Evolutionary conservation across 2,329 filamentous ascomycete species (phyloP), one percentile per base, ranked within the genome.

Genomic region (Penicillium sclerotiorum): DNA sequence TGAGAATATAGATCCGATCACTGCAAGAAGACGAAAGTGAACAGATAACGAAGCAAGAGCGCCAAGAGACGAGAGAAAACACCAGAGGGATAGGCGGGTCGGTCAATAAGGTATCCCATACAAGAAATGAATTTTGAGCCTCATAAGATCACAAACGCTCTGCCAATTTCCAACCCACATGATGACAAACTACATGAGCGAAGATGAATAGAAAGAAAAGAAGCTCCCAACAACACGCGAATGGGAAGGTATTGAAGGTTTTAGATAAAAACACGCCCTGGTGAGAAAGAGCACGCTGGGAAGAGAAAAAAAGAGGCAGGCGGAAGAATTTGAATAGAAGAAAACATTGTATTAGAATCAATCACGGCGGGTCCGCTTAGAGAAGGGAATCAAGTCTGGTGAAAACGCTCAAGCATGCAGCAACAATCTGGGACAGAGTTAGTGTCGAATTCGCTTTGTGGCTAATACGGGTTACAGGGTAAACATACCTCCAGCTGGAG

Each of bases 351-450:
- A 62, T 61, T 60, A 59, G 44, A 35, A 50, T 47, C 52, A 52
- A 41, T 57, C 36, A 52, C 48, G 45, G 52, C 60, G 57, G 32
- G 50, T 50, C 54, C 48, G 54, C 49, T 64, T 75, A 99, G 71
- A 99, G 86, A 55, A 99, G 80, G 44, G 94, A 97, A 77, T 99
- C 94, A 65, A 99, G 88, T 69, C 93, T 85, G 58, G 94, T 99
- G 73, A 99, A 99, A 66, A 99, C 94, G 76, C 89, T 96, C 72
- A 99, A 77, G 73, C 94, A 97, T 61, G 94, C 94, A 45, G 94
- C 92, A 46, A 99, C 90, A 66, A 89, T 85, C 82, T 86, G 52
- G 50, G 37, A 57, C 13, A 47, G 45, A 21, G 42, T 64, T 45
- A 66, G 56, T 46, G 21, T 17, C 35, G 17, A 45, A 27, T 28